Base-by-base conservation (phyloP, 2,329 filamentous ascomycete genomes). In the Pseudogymnoascus sp. region DNA sequence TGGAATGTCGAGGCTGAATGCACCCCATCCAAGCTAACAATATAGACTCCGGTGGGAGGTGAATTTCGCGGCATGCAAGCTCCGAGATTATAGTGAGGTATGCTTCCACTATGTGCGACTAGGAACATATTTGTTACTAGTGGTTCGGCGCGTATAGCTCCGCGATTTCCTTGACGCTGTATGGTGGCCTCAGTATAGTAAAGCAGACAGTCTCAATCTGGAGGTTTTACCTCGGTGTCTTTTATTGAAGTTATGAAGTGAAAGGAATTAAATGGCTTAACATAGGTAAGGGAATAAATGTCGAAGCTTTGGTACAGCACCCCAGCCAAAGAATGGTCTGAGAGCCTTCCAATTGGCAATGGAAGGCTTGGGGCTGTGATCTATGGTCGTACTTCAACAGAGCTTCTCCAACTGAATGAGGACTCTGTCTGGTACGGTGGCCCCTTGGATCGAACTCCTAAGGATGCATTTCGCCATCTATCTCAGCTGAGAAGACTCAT, bases 361-460 rank as follows among this genome's bases (percentile, higher is more conserved):
- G 80, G 80, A 21, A 75, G 79, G 59, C 66, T 75, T 12, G 73
- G 73, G 4, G 73, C 71, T 31, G 80, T 81, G 78, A 70, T 80
- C 8, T 77, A 79, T 69, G 78, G 79, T 26, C 73, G 76, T 23
- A 76, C 77, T 4, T 68, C 71, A 31, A 77, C 72, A 3, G 79
- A 81, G 65, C 70, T 77, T 12, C 68, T 81, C 3, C 75, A 77
- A 54, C 70, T 81, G 29, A 81, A 81, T 60, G 79, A 81, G 66
- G 77, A 81, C 65, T 79, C 77, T 2, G 74, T 79, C 2, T 79
- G 77, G 77, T 79, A 78, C 68, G 78, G 78, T 62, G 77, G 77
- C 10, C 73, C 72, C 4, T 77, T 78, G 65, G 71, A 78, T 63
- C 76, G 79, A 14, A 77, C 75, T 16, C 77, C 77, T 18, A 73